These are phyloP conservation scores for Sporothrix luriei DNA, from an alignment of 2,329 filamentous ascomycete genomes.

Conservation along the genomic window DNA sequence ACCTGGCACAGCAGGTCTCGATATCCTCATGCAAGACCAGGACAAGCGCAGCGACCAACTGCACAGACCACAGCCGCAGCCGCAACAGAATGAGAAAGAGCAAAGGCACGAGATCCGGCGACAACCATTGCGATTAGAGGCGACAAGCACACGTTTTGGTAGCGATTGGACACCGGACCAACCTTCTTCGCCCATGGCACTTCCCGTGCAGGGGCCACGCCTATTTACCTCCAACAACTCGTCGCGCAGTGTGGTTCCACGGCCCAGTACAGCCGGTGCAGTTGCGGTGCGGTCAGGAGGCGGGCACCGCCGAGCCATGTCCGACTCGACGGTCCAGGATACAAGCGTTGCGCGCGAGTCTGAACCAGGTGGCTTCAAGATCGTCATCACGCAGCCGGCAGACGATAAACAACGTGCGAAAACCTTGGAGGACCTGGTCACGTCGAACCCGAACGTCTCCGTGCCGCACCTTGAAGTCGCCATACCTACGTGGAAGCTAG, in stretches of 20 bases:
- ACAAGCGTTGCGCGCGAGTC: constrained; percentile 55
- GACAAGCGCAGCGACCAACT: constrained; percentile 38
- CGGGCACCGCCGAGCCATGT: constrained; percentile 66
- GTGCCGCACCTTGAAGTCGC: constrained; percentile 64
- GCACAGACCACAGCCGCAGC: constrained; percentile 12
- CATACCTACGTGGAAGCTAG: constrained; percentile 83
- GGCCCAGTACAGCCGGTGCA: constrained; percentile 26
- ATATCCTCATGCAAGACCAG: constrained; percentile 46
- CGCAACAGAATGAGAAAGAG: constrained; percentile 31
- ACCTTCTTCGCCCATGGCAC: constrained; percentile 43
- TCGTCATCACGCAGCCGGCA: constrained; percentile 74
- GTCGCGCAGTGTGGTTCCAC: neutral
- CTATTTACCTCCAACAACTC: constrained; percentile 14
- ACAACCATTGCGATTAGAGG: neutral
- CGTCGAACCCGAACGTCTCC: constrained; percentile 50
- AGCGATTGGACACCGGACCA: constrained; percentile 52
- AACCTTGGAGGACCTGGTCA: constrained; percentile 61
- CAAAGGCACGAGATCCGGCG: constrained; percentile 36
- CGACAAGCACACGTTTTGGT: constrained; percentile 36
- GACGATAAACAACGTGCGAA: constrained; percentile 60
- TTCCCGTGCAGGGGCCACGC: constrained; percentile 10
- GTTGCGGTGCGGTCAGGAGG: constrained; percentile 19
- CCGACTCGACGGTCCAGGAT: constrained; percentile 76
- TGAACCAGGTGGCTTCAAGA: constrained; percentile 71
- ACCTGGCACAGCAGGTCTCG: constrained; percentile 60